phyloP scores from a whole-genome alignment of 805 yeast species.

The Zygotorulaspora sp. region DNA sequence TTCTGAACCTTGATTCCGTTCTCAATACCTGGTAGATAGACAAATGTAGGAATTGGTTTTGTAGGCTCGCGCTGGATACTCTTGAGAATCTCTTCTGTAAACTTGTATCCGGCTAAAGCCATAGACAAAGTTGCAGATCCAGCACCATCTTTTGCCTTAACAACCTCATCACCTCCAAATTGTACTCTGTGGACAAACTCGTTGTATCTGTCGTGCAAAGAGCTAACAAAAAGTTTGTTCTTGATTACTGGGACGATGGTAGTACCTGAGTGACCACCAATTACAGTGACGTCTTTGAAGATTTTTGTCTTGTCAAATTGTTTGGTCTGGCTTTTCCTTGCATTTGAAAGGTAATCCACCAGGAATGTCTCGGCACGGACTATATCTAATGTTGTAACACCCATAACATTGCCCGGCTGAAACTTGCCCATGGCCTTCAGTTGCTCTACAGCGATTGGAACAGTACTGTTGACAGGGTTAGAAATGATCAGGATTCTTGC shows the following conservation, averaged over 20 bases:
- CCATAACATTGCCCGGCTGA: conserved; percentile 72
- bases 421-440: conserved; percentile 65
- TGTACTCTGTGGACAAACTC: conserved; percentile 72
- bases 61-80: conserved; percentile 24
- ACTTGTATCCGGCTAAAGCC: conserved; percentile 81
- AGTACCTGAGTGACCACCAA: conserved; percentile 83
- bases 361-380: conserved; percentile 69
- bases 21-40: conserved; percentile 51
- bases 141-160: conserved; percentile 77
- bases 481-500: conserved; percentile 67
- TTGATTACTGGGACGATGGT: conserved; percentile 76
- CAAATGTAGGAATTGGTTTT: conserved; percentile 40
- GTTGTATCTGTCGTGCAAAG: conserved; percentile 41
- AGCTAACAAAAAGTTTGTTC: conserved; percentile 47
- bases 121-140: conserved; percentile 83
- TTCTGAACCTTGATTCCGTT: conserved; percentile 44
- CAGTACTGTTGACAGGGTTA: conserved; percentile 81
- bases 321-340: conserved; percentile 4
- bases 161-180: conserved; percentile 87
- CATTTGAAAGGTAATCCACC: conserved; percentile 32
- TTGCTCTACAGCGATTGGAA: conserved; percentile 79
- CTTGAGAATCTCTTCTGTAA: conserved; percentile 61
- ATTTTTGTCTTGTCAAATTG: conserved; percentile 36
- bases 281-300: conserved; percentile 61
- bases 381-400: conserved; percentile 78